Conservation (phyloP, 257 asterid species). For the Solanum pimpinellifolium region DNA sequence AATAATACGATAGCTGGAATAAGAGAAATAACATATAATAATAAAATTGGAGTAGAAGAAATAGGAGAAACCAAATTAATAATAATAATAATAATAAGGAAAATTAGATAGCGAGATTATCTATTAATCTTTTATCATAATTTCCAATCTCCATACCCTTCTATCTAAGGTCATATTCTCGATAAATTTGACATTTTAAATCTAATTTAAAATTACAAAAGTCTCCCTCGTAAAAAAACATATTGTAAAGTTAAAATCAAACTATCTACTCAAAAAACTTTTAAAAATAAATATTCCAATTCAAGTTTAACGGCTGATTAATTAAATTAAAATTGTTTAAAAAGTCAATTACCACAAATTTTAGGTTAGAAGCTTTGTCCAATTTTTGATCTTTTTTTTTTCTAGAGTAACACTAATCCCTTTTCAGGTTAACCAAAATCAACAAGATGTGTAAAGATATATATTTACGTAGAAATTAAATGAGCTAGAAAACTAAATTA, state of each 20-base stretch:
- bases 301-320: background rate
- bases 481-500: background rate
- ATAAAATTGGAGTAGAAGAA: background rate
- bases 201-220: background rate
- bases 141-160: fast-evolving
- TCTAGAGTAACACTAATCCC: background rate
- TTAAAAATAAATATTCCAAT: background rate
- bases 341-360: background rate
- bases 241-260: background rate
- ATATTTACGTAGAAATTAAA: background rate
- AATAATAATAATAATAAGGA: background rate
- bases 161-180: background rate
- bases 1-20: background rate
- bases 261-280: background rate
- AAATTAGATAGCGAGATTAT: background rate
- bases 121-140: background rate
- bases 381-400: background rate
- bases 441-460: background rate
- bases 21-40: background rate
- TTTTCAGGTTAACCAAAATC: background rate
- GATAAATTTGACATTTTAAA: background rate
- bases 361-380: background rate
- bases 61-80: background rate
- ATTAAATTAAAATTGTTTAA: background rate
- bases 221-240: background rate